Base-by-base conservation (phyloP, 176 grass and related monocot genomes). In the Phyllostachys edulis region DNA sequence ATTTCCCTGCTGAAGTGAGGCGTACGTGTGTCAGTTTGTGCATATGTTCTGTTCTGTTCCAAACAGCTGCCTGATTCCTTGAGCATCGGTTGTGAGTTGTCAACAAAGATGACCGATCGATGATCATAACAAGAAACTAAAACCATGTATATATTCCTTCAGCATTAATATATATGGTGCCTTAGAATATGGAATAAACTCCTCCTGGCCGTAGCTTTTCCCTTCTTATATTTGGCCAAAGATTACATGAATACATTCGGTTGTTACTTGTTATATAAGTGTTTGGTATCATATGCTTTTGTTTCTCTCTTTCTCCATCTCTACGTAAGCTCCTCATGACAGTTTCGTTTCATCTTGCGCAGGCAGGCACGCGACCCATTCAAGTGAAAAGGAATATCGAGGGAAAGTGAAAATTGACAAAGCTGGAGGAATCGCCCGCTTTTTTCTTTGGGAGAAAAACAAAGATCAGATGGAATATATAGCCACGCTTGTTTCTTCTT, bases 191-290 rank as follows among this genome's bases (percentile, higher is more conserved):
- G 81, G 67, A 83, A 88, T 75, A 79, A 84, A 56, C 49, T 61
- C 60, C 34, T 78, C 15, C 46, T 13, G 44, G 64, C 78, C 83
- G 72, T 89, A 81, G 78, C 87, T 81, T 89, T 85, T 26, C n/a
- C 9, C 26, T 63, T 41, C 8, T 32, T 55, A 65, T 85, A 40
- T 84, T 75, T 80, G 5, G 66, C 16, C 44, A 82, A 55, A 85
- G 70, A 88, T 76, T 51, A 60, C 69, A 41, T 69, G 83, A 65
- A 81, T 57, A 77, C 77, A 81, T 90, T 82, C 65, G 55, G n/a
- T 11, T 77, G 46, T 82, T 82, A 46, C 88, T 71, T 82, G 88
- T 90, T n/a, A n/a, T n/a, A n/a, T 86, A 90, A 86, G 66, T 82
- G 83, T 20, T 65, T 82, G 83, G 78, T 54, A 90, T 82, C 88